Base-by-base conservation (phyloP, 1,284 basidiomycete species). In the Singerocomus inundabilis region DNA sequence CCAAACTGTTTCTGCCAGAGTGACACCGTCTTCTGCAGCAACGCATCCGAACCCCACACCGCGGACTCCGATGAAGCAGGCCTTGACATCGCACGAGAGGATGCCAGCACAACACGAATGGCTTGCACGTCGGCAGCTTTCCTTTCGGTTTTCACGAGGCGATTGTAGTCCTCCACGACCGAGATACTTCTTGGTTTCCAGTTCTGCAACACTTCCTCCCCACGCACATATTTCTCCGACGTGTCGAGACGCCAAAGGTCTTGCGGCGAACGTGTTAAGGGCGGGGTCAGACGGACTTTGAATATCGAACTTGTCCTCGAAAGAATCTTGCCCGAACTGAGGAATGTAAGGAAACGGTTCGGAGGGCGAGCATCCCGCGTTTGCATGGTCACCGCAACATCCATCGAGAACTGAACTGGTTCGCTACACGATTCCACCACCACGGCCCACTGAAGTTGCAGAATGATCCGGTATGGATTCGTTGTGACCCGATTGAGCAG, bases 231-330 rank as follows among this genome's bases (percentile, higher is more conserved):
- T 68, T 93, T 95, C 66, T 91, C 88, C 15, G 89, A 85, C 1
- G 96, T 98, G 71, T 98, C 93, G 45, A 98, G 75, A 43, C 94
- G 77, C 95, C 96, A 98, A 11, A 98, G 77, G 54, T 98, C 95
- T 64, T 84, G 82, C 2, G 92, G 82, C 2, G 88, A 93, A 36
- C 92, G 85, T 8, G 91, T 95, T 55, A 93, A 71, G 4, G 91
- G 90, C 11, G 96, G 94, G 4, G 83, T 83, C 25, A 98, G 75
- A 41, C 82, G 80, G 33, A 98, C 79, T 28, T 75, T 80, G 72
- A 95, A 98, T 34, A 96, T 79, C 13, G 82, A 84, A 60, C 85
- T 93, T 30, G 84, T 84, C 73, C 90, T 90, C 21, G 80, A 76
- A 21, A 88, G 73, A 35, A 87, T 81, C 66, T 86, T 88, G 53